These are phyloP conservation scores for Syzygium syzygioides DNA, from an alignment of 441 rosid species.

Conservation along the genomic window DNA sequence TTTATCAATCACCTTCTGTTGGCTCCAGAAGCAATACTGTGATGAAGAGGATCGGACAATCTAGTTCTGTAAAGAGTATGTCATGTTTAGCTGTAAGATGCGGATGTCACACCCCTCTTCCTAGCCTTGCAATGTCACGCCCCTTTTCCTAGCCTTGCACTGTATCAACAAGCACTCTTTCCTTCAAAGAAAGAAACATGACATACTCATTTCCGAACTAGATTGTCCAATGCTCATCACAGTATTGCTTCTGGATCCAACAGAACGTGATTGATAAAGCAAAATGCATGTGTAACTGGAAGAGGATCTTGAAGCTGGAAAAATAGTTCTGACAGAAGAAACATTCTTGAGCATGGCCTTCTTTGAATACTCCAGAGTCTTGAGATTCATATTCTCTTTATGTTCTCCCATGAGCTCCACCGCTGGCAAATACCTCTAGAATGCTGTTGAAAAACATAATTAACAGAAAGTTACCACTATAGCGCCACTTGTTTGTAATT, in stretches of 20 bases:
- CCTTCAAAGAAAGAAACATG: too few relatives aligned
- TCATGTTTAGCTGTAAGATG: too few relatives aligned
- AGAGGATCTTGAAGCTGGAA: not conserved
- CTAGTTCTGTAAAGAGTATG: too few relatives aligned
- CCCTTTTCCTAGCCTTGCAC: too few relatives aligned
- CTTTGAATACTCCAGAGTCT: not conserved
- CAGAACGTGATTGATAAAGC: not conserved
- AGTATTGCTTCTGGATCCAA: not conserved
- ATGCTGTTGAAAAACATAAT: not conserved
- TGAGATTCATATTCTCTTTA: not conserved
- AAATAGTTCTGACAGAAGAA: not conserved
- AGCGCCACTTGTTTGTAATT: not conserved
- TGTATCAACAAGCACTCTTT: too few relatives aligned
- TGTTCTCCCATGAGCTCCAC: not conserved
- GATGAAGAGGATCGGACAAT: not conserved
- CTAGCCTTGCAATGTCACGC: too few relatives aligned
- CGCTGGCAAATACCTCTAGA: not conserved
- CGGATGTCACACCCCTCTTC: too few relatives aligned
- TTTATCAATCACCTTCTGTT: not conserved
- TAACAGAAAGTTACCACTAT: not conserved
- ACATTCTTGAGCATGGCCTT: not conserved
- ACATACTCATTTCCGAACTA: too few relatives aligned
- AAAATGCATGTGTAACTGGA: not conserved
- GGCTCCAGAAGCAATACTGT: not conserved
- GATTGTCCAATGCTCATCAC: too few relatives aligned